Base-by-base conservation (phyloP, 2,329 filamentous ascomycete genomes). In the Paradendryphiella salina region DNA sequence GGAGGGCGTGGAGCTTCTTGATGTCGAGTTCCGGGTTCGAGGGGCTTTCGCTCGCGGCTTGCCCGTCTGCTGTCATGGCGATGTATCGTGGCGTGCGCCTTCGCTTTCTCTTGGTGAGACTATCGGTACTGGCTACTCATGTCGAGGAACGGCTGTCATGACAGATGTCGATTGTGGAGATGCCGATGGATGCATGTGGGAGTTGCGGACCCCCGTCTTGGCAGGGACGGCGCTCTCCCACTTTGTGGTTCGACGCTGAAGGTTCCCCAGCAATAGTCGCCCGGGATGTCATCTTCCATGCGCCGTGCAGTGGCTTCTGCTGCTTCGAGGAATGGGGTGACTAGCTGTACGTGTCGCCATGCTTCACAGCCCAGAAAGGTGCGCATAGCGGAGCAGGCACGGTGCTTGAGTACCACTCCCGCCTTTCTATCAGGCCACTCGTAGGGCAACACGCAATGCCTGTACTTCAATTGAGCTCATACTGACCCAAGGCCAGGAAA, bases 1-100 rank as follows among this genome's bases (percentile, higher is more conserved):
- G 90, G 38, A 97, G 84, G 44, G 89, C 82, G 74, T 96, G 88
- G 39, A 99, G 85, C 80, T 96, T 96, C 66, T 86, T 78, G 62
- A 96, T 77, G 71, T 99, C 92, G 72, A 99, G 88, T 79, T 96
- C 89, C 42, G 86, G 87, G 67, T 84, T 86, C 49, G 76, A 67
- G 53, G 79, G 74, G 49, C 53, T 56, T 37, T 62, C 59, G 64
- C 64, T 59, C 74, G 77, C 42, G 40, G 65, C 50, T 37, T 60
- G 61, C 18, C 57, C 55, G 37, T 70, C 67, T 32, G 56, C 57
- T 17, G 64, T 59, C 69, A 72, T 73, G 50, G 36, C 54, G 28
- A 46, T 33, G 26, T 45, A 33, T 40, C 36, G 56, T 54, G 52
- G 50, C 40, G 54, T 32, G 42, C 39, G 47, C 46, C 53, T 56